Evolutionary conservation across 2,329 filamentous ascomycete species (phyloP).

Genomic region (Fusarium sp.): DNA sequence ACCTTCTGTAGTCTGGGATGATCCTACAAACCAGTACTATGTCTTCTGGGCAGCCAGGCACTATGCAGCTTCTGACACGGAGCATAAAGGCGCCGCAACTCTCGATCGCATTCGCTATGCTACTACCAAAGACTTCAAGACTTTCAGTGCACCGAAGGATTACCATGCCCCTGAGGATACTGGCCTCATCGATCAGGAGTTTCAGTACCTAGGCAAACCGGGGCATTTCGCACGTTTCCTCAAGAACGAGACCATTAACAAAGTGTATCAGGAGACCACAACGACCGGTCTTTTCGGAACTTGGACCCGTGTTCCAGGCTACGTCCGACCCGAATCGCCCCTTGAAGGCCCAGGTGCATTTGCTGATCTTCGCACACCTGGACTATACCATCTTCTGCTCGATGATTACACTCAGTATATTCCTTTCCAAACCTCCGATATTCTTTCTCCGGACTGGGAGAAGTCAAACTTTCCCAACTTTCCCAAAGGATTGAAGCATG

Average conservation of each 20-base stretch:
- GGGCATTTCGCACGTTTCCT: slow-evolving; percentile 57
- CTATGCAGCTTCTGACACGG: slow-evolving; percentile 54
- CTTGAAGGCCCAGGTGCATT: slow-evolving; percentile 52
- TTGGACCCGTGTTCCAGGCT: slow-evolving; percentile 54
- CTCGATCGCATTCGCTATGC: slow-evolving; percentile 58
- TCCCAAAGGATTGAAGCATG: slow-evolving; percentile 57
- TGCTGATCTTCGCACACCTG: slow-evolving; percentile 47
- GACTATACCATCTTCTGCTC: slow-evolving; percentile 53
- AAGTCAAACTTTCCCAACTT: slow-evolving; percentile 50
- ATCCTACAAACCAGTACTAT: slow-evolving; percentile 51
- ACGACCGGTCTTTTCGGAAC: slow-evolving; percentile 57
- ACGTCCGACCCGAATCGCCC: slow-evolving; percentile 44
- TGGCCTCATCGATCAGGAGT: slow-evolving; percentile 60
- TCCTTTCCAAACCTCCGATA: slow-evolving; percentile 54
- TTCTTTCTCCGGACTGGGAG: slow-evolving; percentile 44
- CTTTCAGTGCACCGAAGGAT: slow-evolving; percentile 55
- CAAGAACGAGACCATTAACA: slow-evolving; percentile 59
- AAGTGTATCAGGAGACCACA: slow-evolving; percentile 58
- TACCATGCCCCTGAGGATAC: slow-evolving; percentile 53
- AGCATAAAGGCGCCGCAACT: slow-evolving; percentile 54
- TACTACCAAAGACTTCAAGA: slow-evolving; percentile 60
- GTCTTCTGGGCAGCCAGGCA: slow-evolving; percentile 59
- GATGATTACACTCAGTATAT: slow-evolving; percentile 57
- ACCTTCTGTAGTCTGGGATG: slow-evolving; percentile 50
- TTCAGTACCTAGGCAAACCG: slow-evolving; percentile 53